phyloP scores from a whole-genome alignment of 2,329 filamentous ascomycete genomes.

The Aspergillus cejpii region DNA sequence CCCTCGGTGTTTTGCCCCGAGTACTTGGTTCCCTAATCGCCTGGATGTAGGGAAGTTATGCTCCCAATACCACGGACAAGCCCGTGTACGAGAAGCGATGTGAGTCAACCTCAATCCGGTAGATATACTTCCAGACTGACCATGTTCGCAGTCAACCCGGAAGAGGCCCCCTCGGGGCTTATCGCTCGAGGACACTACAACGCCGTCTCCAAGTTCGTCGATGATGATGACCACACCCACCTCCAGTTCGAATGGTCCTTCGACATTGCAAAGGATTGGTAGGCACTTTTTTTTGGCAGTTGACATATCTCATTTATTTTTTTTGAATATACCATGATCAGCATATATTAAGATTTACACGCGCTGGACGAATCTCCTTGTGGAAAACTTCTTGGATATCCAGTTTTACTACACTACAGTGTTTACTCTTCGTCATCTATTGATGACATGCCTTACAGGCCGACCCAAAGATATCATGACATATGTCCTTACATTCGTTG shows the following conservation, averaged over 20 bases:
- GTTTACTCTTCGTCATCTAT: no score
- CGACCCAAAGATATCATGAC: neutral
- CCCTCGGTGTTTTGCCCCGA: neutral
- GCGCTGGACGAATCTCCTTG: constrained; percentile 24
- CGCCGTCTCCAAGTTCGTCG: constrained; percentile 81
- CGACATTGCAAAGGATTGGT: constrained; percentile 94
- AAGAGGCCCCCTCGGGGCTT: constrained; percentile 89
- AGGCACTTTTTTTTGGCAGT: constrained; percentile 11
- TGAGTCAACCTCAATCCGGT: constrained; percentile 46
- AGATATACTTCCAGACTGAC: neutral
- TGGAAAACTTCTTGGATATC: constrained; percentile 3
- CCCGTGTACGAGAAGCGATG: constrained; percentile 84
- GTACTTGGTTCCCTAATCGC: neutral
- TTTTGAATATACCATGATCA: constrained; percentile 17
- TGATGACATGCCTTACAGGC: no score
- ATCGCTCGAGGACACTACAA: constrained; percentile 84
- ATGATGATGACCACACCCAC: constrained; percentile 89
- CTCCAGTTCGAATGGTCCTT: constrained; percentile 94
- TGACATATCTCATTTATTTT: neutral
- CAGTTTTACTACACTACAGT: neutral
- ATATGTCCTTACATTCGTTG: neutral
- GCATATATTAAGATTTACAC: constrained; percentile 25
- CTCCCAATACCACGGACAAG: constrained; percentile 84
- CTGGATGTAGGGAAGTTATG: constrained; percentile 69
- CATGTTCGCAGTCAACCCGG: constrained; percentile 64